Base-by-base conservation (phyloP, 768 basidiomycete species). In the Dentipellis fragilis region DNA sequence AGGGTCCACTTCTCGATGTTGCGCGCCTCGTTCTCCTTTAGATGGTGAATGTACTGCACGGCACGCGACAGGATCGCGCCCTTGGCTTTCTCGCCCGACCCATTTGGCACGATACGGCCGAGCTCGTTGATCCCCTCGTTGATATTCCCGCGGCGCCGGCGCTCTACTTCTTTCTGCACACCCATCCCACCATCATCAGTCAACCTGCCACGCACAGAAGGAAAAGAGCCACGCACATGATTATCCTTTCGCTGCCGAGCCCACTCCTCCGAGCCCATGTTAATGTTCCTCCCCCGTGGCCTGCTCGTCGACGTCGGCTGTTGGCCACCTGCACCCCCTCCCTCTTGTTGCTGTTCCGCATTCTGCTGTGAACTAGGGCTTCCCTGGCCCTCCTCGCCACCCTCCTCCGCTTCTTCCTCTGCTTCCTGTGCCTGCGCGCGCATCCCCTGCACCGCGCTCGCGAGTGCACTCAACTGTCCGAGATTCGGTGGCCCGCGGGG, bases 111-210 rank as follows among this genome's bases (percentile, higher is more conserved):
- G 62, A 94, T 89, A 0, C 85, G 80, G 0, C 88, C 87, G 14
- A 98, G 84, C 63, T 89, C 87, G 65, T 89, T 92, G 73, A 99
- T 96, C 0, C 94, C 94, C 59, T 94, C 89, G 70, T 95, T 96
- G 72, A 99, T 97, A 62, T 93, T 93, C 16, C 93, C 93, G 49
- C 95, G 79, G 53, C 95, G 85, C 38, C 92, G 83, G 53, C 95
- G 87, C 69, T 99, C 95, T 11, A 98, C 93, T 73, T 97, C 93
- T 90, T 97, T 97, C 94, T 97, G 72, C 52, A 60, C 12, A 6
- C 34, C 29, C 29, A 29, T 29, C 29, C 29, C 29, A 29, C 29
- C 29, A 37, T 29, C 40, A 9, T 42, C 14, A 42, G 40, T 19
- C 55, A 54, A 11, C 29, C 39, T 52, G 14, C 21, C 40, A 52